These are phyloP conservation scores for Gossypium trilobum DNA, from an alignment of 441 rosid species.

Conservation along the genomic window DNA sequence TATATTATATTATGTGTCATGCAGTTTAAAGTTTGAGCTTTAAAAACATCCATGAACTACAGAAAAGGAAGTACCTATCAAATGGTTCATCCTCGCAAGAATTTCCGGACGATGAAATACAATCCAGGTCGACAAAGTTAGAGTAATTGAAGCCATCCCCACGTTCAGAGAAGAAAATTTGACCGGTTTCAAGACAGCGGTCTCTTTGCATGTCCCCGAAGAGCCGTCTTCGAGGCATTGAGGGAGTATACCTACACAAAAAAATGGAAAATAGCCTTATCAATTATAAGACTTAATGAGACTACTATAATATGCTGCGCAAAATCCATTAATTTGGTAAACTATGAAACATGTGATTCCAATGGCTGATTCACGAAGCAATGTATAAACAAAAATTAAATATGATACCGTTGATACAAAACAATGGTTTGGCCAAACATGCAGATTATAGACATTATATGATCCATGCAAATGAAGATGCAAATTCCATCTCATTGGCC, in stretches of 20 bases:
- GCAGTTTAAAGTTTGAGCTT: not conserved
- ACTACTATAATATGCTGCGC: not conserved
- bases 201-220: conserved; percentile 63
- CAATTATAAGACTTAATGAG: not conserved
- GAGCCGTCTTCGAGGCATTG: conserved; percentile 54
- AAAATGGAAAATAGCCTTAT: conserved; percentile 15
- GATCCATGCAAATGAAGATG: not conserved
- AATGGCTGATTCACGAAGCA: not conserved
- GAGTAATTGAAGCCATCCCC: conserved; percentile 54
- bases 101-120: conserved; percentile 78
- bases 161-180: conserved; percentile 40
- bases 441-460: not conserved
- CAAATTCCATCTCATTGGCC: not conserved
- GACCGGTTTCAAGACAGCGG: conserved; percentile 35
- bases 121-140: conserved; percentile 76
- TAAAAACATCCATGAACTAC: not conserved
- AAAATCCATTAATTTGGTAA: conserved; percentile 1
- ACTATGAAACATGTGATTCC: conserved; percentile 1
- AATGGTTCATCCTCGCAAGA: conserved; percentile 59
- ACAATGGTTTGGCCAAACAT: conserved; percentile 7
- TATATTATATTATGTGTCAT: not conserved
- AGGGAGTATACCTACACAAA: conserved; percentile 51
- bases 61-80: conserved; percentile 47
- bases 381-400: conserved; percentile 6
- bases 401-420: not conserved